phyloP scores from a whole-genome alignment of 2,329 filamentous ascomycete genomes.

The Fusarium sp. region DNA sequence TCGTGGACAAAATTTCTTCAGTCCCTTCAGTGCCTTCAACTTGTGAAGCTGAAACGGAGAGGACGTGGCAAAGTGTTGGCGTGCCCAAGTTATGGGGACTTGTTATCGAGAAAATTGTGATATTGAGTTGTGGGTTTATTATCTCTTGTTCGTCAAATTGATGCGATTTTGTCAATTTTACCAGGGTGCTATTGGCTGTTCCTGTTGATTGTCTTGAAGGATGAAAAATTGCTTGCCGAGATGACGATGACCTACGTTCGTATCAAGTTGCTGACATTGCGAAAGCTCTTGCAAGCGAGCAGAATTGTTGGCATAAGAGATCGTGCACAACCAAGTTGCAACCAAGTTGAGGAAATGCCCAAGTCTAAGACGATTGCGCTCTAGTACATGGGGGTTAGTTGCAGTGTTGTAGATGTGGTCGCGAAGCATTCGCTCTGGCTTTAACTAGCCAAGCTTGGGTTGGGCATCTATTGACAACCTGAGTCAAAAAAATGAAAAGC shows the following conservation, averaged over 20 bases:
- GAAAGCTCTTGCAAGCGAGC: not conserved
- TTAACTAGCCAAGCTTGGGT: not conserved
- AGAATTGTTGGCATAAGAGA: not conserved
- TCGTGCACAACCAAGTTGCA: not conserved
- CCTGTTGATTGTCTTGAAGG: not conserved
- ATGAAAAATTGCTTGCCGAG: not conserved
- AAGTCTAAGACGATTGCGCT: not conserved
- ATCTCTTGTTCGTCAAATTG: not conserved
- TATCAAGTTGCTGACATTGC: not conserved
- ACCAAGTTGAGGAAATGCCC: not conserved
- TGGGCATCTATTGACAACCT: not conserved
- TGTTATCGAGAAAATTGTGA: not conserved
- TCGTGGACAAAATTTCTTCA: not conserved
- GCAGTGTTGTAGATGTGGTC: not conserved
- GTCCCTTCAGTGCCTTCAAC: not conserved
- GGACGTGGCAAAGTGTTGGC: not conserved
- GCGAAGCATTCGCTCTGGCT: not conserved
- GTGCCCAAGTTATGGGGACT: not conserved
- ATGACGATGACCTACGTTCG: not conserved
- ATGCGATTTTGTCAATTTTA: not conserved
- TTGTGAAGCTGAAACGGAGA: not conserved
- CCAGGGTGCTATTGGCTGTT: not conserved
- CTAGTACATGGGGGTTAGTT: not conserved
- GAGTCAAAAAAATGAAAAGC: not conserved
- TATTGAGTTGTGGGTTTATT: not conserved